Percentiles rank a stretch among this genome's conserved stretches.
Conservation (phyloP, 2,329 filamentous ascomycete species). For the Aureobasidium leucospermi region DNA sequence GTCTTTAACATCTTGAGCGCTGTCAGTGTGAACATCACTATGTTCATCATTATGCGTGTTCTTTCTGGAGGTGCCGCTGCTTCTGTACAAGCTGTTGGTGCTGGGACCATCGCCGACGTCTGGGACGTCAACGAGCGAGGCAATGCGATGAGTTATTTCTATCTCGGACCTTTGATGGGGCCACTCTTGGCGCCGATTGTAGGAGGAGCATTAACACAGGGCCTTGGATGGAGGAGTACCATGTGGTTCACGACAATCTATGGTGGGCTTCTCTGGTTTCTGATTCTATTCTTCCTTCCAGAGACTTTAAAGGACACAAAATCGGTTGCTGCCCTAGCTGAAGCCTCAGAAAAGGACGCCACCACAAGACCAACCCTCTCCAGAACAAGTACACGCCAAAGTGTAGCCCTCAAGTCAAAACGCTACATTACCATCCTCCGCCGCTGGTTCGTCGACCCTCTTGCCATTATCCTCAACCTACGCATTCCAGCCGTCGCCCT, state of each 20-base stretch:
- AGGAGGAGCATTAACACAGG: constrained; percentile 63
- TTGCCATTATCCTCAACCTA: constrained; percentile 63
- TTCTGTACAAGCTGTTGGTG: constrained; percentile 74
- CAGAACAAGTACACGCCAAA: constrained; percentile 55
- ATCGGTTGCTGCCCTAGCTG: constrained; percentile 23
- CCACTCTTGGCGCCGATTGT: constrained; percentile 70
- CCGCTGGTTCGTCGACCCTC: constrained; percentile 62
- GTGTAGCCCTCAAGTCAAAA: constrained; percentile 51
- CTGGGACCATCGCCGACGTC: constrained; percentile 74
- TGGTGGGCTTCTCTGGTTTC: constrained; percentile 50
- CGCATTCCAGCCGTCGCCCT: constrained; percentile 67
- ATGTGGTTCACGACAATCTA: constrained; percentile 72
- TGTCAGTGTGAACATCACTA: constrained; percentile 59
- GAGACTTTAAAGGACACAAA: constrained; percentile 48
- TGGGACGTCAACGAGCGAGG: constrained; percentile 69
- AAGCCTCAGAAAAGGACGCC: constrained; percentile 23
- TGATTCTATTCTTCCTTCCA: constrained; percentile 55
- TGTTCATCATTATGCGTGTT: constrained; percentile 72
- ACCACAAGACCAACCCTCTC: constrained; percentile 18
- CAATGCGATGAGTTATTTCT: constrained; percentile 75
- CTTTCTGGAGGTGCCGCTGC: constrained; percentile 69
- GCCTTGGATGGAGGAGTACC: constrained; percentile 66
- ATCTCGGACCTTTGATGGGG: constrained; percentile 68
- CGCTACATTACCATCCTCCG: constrained; percentile 48
- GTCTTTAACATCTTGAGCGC: constrained; percentile 65